Base-by-base conservation (phyloP, 2,329 filamentous ascomycete genomes). In the Colletotrichum costaricense region DNA sequence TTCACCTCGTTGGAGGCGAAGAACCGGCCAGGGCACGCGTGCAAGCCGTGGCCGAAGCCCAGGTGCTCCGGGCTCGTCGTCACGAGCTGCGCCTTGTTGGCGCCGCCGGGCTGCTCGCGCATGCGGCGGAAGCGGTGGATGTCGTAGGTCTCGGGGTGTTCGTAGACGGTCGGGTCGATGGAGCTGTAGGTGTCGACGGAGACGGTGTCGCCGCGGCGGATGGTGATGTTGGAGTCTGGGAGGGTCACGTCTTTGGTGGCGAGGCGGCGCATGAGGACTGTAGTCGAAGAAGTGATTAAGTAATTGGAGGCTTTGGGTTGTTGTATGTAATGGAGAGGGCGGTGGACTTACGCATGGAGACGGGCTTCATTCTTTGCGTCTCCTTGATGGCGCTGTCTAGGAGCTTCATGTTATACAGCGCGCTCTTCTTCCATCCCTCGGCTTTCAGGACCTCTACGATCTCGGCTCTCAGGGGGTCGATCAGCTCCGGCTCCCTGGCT, bases 41-140 rank as follows among this genome's bases (percentile, higher is more conserved):
- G 58, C 1, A 42, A 79, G 5, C 83, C 83, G 0, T 81, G 80
- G 0, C 83, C 83, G 69, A 83, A 85, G 9, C 80, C 81, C 62
- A 82, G 76, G 69, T 78, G 81, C 7, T 79, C 77, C 66, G 82
- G 78, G 16, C 78, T 77, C 58, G 83, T 82, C 70, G 80, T 83
- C 19, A 82, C 84, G 65, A 86, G 84, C 76, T 86, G 85, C 75
- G 84, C 76, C 6, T 73, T 62, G 62, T 77, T 63, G 16, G 69
- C 69, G 16, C 58, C 57, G 4, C 69, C 73, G 5, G 69, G 73
- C 28, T 19, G 28, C 30, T 69, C 14, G 5, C 73, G 73, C 33
- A 72, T 30, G 19, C 71, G 63, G 9, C 59, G 49, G 35, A 67
- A 74, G 3, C 72, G 52, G 38, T 42, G 35, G 3, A 38, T 38